Conservation (phyloP, 1,284 basidiomycete genomes). For the Pascua sp. region DNA sequence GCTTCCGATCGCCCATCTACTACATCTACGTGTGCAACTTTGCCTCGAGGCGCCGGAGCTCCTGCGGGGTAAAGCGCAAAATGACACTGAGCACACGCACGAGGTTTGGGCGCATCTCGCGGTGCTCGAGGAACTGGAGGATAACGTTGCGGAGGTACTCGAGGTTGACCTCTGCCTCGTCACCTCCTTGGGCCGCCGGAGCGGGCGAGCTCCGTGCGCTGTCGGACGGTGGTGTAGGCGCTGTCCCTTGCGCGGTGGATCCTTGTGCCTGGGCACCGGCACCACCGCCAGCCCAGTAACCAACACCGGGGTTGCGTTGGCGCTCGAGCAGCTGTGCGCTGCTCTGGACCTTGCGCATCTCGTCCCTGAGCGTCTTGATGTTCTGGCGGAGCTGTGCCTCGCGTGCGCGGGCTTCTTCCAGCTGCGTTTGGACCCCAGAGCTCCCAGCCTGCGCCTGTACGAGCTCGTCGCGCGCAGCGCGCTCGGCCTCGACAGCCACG, state of each 20-base stretch:
- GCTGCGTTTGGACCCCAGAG: conserved; percentile 40
- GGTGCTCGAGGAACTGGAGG: conserved; percentile 84
- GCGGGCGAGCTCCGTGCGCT: neutral
- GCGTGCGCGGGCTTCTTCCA: conserved; percentile 45
- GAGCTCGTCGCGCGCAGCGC: conserved; percentile 48
- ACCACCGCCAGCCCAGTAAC: conserved; percentile 67
- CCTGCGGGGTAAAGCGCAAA: conserved; percentile 86
- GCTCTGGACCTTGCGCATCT: conserved; percentile 85
- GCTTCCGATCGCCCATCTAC: neutral
- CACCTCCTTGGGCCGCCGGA: conserved; percentile 12
- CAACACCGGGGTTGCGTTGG: conserved; percentile 85
- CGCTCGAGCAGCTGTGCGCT: conserved; percentile 83
- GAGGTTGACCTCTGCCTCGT: conserved; percentile 80
- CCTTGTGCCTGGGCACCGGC: neutral
- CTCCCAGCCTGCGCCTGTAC: conserved; percentile 38
- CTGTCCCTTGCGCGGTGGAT: neutral
- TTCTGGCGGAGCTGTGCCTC: conserved; percentile 30
- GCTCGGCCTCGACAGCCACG: conserved; percentile 48
- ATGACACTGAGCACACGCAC: conserved; percentile 86
- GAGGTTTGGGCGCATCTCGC: conserved; percentile 84
- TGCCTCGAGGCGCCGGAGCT: conserved; percentile 76
- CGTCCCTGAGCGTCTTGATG: conserved; percentile 86
- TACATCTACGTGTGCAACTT: conserved; percentile 51
- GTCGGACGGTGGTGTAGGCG: neutral
- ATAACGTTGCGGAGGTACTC: conserved; percentile 93